Conservation (phyloP, 495 filamentous ascomycete genomes). For the Daldinia caldariorum region DNA sequence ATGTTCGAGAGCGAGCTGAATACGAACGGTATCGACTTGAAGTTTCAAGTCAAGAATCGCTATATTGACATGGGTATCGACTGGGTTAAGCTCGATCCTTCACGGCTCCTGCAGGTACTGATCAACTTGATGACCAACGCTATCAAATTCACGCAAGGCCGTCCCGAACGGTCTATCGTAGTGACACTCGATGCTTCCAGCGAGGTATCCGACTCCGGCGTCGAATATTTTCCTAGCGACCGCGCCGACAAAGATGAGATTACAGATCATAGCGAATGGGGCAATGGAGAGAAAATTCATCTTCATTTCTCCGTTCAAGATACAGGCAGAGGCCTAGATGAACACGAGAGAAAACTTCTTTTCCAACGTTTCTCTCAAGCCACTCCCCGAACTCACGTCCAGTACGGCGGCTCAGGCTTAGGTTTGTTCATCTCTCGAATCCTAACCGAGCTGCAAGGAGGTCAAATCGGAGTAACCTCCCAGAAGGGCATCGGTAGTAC, state of each 20-base stretch:
- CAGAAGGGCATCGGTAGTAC: constrained; percentile 78
- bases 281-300: constrained; percentile 71
- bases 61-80: constrained; percentile 70
- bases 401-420: constrained; percentile 84
- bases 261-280: constrained; percentile 72
- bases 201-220: constrained; percentile 56
- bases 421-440: constrained; percentile 84
- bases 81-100: constrained; percentile 83
- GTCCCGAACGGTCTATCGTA: constrained; percentile 67
- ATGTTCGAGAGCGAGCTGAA: constrained; percentile 86
- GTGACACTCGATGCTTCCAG: constrained; percentile 75
- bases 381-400: constrained; percentile 76
- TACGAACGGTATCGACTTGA: constrained; percentile 74
- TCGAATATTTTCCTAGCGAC: constrained; percentile 67
- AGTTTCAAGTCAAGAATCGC: constrained; percentile 72
- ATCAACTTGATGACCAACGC: constrained; percentile 84
- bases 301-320: constrained; percentile 81
- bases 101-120: constrained; percentile 78
- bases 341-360: constrained; percentile 75
- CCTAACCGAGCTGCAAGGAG: constrained; percentile 82
- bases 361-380: constrained; percentile 87
- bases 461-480: constrained; percentile 82
- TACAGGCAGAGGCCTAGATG: constrained; percentile 78
- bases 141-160: constrained; percentile 79
- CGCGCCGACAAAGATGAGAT: constrained; percentile 58